Conservation (phyloP, 2,329 filamentous ascomycete species). For the Myotisia sp. region DNA sequence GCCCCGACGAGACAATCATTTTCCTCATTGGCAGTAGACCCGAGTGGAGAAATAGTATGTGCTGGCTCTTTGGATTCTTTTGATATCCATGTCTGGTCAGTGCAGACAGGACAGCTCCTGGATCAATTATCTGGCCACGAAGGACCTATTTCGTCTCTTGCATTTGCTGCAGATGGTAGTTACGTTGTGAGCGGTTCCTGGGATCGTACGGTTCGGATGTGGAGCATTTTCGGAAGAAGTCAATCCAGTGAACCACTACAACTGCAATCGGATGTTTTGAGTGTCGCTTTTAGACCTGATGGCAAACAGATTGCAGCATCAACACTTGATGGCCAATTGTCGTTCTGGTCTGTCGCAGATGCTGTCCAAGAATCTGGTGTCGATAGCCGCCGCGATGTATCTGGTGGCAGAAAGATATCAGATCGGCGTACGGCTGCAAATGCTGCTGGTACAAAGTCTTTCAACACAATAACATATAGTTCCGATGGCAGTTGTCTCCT, state of each 20-base stretch:
- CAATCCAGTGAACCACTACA: constrained; percentile 92
- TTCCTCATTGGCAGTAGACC: constrained; percentile 88
- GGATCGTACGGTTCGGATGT: constrained; percentile 90
- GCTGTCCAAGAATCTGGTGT: constrained; percentile 73
- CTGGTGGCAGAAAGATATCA: constrained; percentile 73
- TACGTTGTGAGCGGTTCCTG: constrained; percentile 83
- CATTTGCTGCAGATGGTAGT: constrained; percentile 76
- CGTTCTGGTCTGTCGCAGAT: constrained; percentile 86
- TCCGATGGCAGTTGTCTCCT: constrained; percentile 82
- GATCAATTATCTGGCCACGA: constrained; percentile 87
- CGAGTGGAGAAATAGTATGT: constrained; percentile 89
- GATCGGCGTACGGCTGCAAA: constrained; percentile 88
- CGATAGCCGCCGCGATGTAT: constrained; percentile 82
- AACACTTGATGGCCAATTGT: constrained; percentile 82
- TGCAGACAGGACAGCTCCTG: constrained; percentile 89
- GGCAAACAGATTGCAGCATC: constrained; percentile 82
- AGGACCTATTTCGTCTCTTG: constrained; percentile 74
- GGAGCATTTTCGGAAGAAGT: constrained; percentile 86
- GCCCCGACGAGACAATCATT: constrained; percentile 84
- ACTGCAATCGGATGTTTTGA: constrained; percentile 78
- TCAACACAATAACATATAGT: constrained; percentile 77
- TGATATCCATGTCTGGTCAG: constrained; percentile 95
- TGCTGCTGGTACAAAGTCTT: constrained; percentile 76
- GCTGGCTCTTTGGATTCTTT: constrained; percentile 92
- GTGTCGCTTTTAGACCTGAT: constrained; percentile 76